Percentiles rank a stretch among this genome's conserved stretches.
These are phyloP conservation scores for Aspergillus panamensis DNA, from an alignment of 495 filamentous ascomycete genomes.

Conservation along the genomic window DNA sequence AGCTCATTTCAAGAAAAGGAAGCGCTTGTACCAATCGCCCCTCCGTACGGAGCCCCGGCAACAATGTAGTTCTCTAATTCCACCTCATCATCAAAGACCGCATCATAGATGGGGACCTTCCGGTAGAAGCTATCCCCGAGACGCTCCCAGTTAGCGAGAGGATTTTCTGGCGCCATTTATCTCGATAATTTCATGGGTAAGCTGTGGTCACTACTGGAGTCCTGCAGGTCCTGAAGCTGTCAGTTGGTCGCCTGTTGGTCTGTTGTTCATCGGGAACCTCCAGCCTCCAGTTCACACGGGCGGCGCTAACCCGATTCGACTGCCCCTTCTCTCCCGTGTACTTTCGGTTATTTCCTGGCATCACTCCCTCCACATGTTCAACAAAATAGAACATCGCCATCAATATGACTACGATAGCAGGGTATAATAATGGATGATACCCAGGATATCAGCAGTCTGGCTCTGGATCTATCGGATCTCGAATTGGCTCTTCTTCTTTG, in stretches of 20 bases:
- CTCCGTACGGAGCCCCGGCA: slow-evolving; percentile 89
- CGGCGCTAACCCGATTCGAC: slow-evolving; percentile 19
- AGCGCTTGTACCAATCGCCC: slow-evolving; percentile 71
- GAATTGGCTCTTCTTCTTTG: slow-evolving; percentile 83
- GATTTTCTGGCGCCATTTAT: slow-evolving; percentile 50
- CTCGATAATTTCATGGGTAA: background rate
- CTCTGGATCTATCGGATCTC: slow-evolving; percentile 77
- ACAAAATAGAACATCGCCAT: background rate
- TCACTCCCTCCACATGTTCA: background rate
- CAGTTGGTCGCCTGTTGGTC: slow-evolving; percentile 21
- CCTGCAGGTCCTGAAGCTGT: background rate
- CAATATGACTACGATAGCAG: slow-evolving; percentile 1
- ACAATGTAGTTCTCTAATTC: slow-evolving; percentile 95
- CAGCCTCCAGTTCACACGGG: slow-evolving; percentile 19
- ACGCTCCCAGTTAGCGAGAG: slow-evolving; percentile 89
- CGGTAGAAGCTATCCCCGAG: slow-evolving; percentile 91
- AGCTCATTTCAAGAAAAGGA: background rate
- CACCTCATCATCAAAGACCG: slow-evolving; percentile 84
- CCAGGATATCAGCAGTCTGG: slow-evolving; percentile 50
- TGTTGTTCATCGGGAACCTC: slow-evolving; percentile 15
- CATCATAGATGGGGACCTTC: slow-evolving; percentile 87
- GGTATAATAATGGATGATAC: slow-evolving; percentile 53
- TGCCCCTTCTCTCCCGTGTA: background rate
- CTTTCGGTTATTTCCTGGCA: background rate
- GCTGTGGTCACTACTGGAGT: no score